Conservation (phyloP, 75 land plant genomes). For the Sequoiadendron giganteum region DNA sequence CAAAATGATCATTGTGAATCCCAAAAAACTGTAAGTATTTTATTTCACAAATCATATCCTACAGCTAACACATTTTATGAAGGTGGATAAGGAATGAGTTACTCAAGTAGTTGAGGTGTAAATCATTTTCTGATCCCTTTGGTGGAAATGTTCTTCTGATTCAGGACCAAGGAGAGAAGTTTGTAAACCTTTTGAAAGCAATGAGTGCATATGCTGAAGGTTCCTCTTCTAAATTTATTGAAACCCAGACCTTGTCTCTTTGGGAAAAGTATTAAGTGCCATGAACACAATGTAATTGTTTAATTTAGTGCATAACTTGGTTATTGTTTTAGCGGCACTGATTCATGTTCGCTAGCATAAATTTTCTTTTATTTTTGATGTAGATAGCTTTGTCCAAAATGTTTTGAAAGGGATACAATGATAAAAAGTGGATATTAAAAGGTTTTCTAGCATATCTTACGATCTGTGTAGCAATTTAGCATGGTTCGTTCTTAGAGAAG, state of each 20-base stretch:
- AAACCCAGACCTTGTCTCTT: conserved; percentile 40
- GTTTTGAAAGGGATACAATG: not conserved
- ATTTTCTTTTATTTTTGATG: not conserved
- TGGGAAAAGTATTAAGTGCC: conserved; percentile 29
- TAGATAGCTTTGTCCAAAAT: not conserved
- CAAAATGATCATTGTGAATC: not conserved
- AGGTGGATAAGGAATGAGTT: not conserved
- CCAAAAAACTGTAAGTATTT: not conserved
- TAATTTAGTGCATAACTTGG: not conserved
- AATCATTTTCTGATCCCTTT: not conserved
- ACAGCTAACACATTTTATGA: not conserved
- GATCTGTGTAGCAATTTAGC: not conserved
- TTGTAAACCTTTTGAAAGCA: conserved; percentile 51
- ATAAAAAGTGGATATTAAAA: not conserved
- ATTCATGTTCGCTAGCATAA: not conserved
- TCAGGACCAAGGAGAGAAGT: conserved; percentile 67
- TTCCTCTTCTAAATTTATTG: conserved; percentile 46
- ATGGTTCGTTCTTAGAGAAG: not conserved
- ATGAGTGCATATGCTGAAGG: conserved; percentile 67
- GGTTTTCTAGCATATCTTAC: not conserved
- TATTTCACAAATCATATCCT: not conserved
- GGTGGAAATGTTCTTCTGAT: not conserved
- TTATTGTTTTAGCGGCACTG: not conserved
- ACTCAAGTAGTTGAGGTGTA: not conserved
- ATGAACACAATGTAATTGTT: not conserved